Evolutionary conservation across 2,329 filamentous ascomycete genomes (phyloP).

Genomic region (Cytospora piceicola): DNA sequence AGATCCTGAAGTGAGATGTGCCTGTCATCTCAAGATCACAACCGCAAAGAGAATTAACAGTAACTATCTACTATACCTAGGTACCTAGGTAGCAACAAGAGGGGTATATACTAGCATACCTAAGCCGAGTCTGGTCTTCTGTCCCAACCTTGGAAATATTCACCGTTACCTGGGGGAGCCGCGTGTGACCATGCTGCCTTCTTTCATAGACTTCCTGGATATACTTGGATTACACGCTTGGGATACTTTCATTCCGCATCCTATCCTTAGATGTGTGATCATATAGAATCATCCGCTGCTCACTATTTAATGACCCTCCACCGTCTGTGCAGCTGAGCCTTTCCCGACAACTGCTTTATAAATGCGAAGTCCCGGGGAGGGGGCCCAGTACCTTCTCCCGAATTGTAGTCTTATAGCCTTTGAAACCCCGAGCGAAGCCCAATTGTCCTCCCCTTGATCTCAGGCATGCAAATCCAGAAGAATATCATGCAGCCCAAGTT

Average conservation of each 20-base stretch:
- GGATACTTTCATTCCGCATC: background rate
- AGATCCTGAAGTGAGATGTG: background rate
- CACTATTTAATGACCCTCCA: constrained; percentile 24
- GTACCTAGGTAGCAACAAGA: too few species aligned
- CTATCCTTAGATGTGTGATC: background rate
- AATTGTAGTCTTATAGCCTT: constrained; percentile 36
- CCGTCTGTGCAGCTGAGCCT: constrained; percentile 23
- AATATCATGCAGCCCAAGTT: constrained; percentile 39
- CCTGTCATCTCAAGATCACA: background rate
- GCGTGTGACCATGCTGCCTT: too few species aligned
- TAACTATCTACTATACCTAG: too few species aligned
- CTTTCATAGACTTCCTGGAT: too few species aligned
- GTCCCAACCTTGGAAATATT: too few species aligned
- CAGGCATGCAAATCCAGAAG: constrained; percentile 39
- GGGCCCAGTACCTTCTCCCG: constrained; percentile 36
- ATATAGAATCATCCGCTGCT: background rate
- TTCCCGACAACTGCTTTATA: constrained; percentile 23
- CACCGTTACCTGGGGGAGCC: too few species aligned
- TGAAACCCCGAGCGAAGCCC: constrained; percentile 38
- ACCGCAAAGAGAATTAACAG: too few species aligned
- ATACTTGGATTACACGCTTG: background rate
- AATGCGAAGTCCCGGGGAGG: constrained; percentile 33
- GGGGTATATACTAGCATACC: too few species aligned
- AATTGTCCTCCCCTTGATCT: constrained; percentile 39
- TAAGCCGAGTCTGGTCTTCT: too few species aligned